Conservation (phyloP, 139 green algal species). For the Coccomyxa sp. region DNA sequence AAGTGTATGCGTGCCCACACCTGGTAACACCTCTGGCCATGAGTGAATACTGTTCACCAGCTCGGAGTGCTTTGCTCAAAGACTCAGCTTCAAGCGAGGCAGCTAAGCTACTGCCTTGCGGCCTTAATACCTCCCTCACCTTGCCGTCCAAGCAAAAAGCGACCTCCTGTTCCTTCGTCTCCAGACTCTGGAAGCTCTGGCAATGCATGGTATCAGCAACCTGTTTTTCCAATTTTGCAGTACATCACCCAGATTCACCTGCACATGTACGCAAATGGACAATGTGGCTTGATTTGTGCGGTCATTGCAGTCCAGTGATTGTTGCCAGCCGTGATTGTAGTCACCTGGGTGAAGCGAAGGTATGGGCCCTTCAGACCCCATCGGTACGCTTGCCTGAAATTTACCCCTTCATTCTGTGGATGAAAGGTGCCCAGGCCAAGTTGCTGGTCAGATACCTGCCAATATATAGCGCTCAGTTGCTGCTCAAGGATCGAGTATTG, state of each 20-base stretch:
- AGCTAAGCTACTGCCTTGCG: too few species aligned
- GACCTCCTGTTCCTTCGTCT: too few species aligned
- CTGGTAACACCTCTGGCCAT: too few species aligned
- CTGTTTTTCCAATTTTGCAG: background rate
- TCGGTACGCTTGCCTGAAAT: constrained; percentile 15
- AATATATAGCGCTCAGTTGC: background rate
- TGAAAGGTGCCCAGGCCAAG: constrained; percentile 11
- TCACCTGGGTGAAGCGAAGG: constrained; percentile 8
- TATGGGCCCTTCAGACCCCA: constrained; percentile 18
- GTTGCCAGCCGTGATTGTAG: background rate
- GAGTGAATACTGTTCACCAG: too few species aligned
- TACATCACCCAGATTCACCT: background rate
- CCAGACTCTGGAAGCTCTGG: too few species aligned
- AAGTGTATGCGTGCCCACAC: too few species aligned
- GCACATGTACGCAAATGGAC: too few species aligned
- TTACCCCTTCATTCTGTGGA: constrained; percentile 16
- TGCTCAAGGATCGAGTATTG: background rate
- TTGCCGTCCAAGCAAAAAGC: too few species aligned
- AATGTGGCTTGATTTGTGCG: background rate
- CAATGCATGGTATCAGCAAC: too few species aligned
- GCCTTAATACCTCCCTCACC: too few species aligned
- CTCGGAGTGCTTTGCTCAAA: too few species aligned
- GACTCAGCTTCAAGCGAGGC: too few species aligned
- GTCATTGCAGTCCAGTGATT: background rate
- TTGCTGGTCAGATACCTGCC: background rate